A percentile compares a stretch with the other conserved stretches of the same genome.
Conservation (phyloP, 352 stramenopile species). For the Globisporangium nodosum region DNA sequence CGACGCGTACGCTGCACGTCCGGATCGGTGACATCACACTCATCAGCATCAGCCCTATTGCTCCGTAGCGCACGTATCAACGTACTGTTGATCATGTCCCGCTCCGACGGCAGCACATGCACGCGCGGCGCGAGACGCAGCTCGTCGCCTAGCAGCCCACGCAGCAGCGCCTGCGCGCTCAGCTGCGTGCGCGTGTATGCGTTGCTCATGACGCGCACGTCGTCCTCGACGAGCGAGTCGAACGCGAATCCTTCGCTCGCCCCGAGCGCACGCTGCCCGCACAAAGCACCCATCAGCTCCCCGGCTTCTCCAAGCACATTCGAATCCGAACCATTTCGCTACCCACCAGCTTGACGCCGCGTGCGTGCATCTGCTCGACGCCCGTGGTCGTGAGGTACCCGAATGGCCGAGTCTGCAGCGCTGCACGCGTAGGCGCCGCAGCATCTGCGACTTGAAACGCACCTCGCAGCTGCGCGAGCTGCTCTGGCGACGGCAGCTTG, state of each 20-base stretch:
- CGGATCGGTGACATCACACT: not conserved
- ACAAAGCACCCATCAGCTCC: not conserved
- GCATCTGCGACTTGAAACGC: constrained; percentile 21
- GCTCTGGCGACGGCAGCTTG: constrained; percentile 31
- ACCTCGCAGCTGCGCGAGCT: constrained; percentile 30
- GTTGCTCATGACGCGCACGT: constrained; percentile 66
- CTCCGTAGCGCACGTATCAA: not conserved
- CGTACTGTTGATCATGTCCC: constrained; percentile 82
- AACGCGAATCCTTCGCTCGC: constrained; percentile 34
- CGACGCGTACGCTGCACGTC: constrained; percentile 38
- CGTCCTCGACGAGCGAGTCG: constrained; percentile 19
- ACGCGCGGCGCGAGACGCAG: constrained; percentile 31
- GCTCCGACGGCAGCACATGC: constrained; percentile 50
- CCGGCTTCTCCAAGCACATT: not conserved
- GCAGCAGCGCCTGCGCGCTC: constrained; percentile 62
- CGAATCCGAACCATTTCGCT: not conserved
- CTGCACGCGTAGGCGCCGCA: constrained; percentile 10
- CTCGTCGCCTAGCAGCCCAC: constrained; percentile 33
- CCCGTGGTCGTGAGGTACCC: constrained; percentile 59
- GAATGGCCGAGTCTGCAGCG: constrained; percentile 56
- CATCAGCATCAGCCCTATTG: not conserved
- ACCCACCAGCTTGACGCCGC: constrained; percentile 44
- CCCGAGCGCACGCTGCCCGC: constrained; percentile 31
- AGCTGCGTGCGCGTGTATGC: constrained; percentile 75
- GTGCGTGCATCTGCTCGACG: constrained; percentile 59